Conservation (phyloP, 116 monocot species). For the Papilionanthe hybrid region DNA sequence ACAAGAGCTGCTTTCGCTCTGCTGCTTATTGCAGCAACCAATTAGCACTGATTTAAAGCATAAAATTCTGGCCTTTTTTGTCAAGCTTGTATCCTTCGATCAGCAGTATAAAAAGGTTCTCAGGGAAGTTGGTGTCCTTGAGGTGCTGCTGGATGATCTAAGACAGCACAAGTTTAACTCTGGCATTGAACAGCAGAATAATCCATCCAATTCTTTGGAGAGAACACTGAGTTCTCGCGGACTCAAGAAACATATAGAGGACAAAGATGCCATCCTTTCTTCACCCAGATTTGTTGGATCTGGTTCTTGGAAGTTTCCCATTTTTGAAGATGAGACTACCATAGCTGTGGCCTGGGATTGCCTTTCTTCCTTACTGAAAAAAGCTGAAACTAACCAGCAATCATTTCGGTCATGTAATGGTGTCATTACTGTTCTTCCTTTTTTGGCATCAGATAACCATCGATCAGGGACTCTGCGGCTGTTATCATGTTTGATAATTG, state of each 20-base stretch:
- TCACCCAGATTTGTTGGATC: constrained; percentile 58
- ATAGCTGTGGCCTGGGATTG: constrained; percentile 89
- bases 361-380: constrained; percentile 77
- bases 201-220: constrained; percentile 22
- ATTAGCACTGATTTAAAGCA: constrained; percentile 67
- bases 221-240: constrained; percentile 42
- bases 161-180: constrained; percentile 73
- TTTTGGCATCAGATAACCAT: constrained; percentile 83
- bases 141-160: constrained; percentile 90
- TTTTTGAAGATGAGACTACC: constrained; percentile 87
- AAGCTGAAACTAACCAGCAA: constrained; percentile 83
- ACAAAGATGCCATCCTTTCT: constrained; percentile 80
- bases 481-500: constrained; percentile 79
- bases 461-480: constrained; percentile 75
- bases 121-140: constrained; percentile 93
- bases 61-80: constrained; percentile 91
- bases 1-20: constrained; percentile 96
- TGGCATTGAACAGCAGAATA: constrained; percentile 57
- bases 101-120: constrained; percentile 91
- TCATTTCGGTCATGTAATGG: constrained; percentile 81
- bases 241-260: constrained; percentile 69
- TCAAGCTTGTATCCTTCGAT: constrained; percentile 95
- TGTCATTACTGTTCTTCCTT: constrained; percentile 66
- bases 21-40: constrained; percentile 94
- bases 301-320: constrained; percentile 48